These are phyloP conservation scores for Kregervanrija fluxuum DNA, from an alignment of 805 yeast species.

Conservation along the genomic window DNA sequence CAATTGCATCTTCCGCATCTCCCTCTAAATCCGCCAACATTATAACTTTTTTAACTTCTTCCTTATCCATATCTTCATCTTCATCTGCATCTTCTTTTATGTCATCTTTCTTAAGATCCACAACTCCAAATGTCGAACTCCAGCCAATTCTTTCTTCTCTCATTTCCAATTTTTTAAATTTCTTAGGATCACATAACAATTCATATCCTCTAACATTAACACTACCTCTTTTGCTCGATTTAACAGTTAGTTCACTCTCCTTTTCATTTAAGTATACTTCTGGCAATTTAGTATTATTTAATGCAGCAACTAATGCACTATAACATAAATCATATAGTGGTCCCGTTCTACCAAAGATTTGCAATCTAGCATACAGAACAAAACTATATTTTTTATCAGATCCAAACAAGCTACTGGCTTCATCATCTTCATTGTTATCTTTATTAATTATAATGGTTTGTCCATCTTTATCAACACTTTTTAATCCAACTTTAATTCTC, in stretches of 20 bases:
- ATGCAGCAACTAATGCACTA: constrained; percentile 58
- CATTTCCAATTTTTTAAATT: constrained; percentile 32
- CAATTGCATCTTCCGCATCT: constrained; percentile 70
- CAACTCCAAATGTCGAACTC: constrained; percentile 55
- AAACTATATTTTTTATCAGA: constrained; percentile 43
- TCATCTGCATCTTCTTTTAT: constrained; percentile 20
- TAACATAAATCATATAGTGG: constrained; percentile 75
- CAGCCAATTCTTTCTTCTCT: constrained; percentile 33
- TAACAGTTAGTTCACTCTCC: constrained; percentile 21
- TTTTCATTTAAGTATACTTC: constrained; percentile 59
- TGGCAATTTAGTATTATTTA: constrained; percentile 57
- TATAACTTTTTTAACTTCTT: constrained; percentile 22
- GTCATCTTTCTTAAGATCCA: constrained; percentile 34
- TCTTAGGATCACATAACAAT: constrained; percentile 48
- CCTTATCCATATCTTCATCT: constrained; percentile 17
- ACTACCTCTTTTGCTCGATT: constrained; percentile 17
- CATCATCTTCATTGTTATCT: constrained; percentile 31
- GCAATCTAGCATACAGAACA: constrained; percentile 65
- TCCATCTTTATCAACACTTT: constrained; percentile 47
- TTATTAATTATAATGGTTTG: constrained; percentile 38
- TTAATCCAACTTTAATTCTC: constrained; percentile 45
- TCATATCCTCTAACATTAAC: constrained; percentile 38
- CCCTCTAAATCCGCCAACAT: constrained; percentile 75
- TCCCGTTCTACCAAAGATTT: constrained; percentile 75
- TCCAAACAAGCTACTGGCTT: constrained; percentile 18